Evolutionary conservation across 352 stramenopile genomes (phyloP).

Genomic region (Globisporangium nagaii): DNA sequence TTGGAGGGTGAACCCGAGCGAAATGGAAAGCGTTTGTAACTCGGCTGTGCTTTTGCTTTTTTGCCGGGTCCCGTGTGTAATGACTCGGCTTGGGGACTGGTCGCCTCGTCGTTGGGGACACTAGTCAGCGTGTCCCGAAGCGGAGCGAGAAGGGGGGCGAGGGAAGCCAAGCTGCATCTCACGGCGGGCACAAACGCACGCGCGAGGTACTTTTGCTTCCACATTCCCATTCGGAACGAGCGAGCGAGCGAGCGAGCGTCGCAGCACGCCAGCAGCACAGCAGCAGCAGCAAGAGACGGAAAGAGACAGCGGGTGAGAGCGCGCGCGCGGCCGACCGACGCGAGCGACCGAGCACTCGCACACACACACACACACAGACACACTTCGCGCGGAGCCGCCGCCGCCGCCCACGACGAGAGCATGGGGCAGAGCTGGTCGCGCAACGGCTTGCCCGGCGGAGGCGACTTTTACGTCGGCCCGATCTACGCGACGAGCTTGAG

Average conservation of each 20-base stretch:
- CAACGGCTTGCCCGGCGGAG: slow-evolving; percentile 50
- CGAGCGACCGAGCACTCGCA: background rate
- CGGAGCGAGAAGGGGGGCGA: background rate
- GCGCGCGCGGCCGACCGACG: background rate
- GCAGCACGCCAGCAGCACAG: background rate
- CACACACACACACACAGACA: background rate
- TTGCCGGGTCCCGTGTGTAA: slow-evolving; percentile 1
- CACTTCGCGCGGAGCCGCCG: too few species aligned
- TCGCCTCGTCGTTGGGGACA: slow-evolving; percentile 12
- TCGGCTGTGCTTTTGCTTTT: background rate
- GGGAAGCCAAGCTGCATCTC: background rate
- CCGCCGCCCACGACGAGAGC: too few species aligned
- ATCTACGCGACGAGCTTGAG: slow-evolving; percentile 84
- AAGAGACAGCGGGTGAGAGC: slow-evolving; percentile 1
- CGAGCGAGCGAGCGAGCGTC: background rate
- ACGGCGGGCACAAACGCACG: slow-evolving; percentile 11
- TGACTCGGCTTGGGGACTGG: background rate
- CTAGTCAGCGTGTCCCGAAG: slow-evolving; percentile 24
- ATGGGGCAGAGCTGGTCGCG: slow-evolving; percentile 66
- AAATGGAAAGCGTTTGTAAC: background rate
- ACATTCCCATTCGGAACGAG: slow-evolving; percentile 8
- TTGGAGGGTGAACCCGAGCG: too few species aligned
- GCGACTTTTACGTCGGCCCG: slow-evolving; percentile 77
- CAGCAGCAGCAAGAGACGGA: background rate
- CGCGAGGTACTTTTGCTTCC: slow-evolving; percentile 12